Conservation (phyloP, 2,329 filamentous ascomycete genomes). For the Trichoderma brevicompactum region DNA sequence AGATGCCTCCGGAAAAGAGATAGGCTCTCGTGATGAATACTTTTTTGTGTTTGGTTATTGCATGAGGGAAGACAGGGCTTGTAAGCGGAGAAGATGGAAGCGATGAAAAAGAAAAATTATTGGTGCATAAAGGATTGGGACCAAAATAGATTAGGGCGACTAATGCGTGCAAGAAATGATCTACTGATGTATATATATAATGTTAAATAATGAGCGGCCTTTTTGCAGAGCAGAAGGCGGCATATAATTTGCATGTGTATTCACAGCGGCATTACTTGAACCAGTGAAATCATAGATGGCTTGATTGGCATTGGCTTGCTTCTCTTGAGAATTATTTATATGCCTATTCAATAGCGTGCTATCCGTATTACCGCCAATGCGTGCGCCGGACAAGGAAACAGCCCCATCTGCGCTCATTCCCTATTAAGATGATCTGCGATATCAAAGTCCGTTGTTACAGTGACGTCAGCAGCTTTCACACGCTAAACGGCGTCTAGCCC, state of each 20-base stretch:
- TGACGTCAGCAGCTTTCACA: conserved; percentile 29
- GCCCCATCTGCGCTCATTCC: too few relatives aligned
- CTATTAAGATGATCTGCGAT: background rate
- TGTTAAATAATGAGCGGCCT: background rate
- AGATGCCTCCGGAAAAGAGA: conserved; percentile 49
- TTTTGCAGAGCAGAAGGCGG: background rate
- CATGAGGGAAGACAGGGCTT: background rate
- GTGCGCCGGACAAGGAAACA: too few relatives aligned
- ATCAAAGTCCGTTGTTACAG: background rate
- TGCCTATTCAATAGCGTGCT: too few relatives aligned
- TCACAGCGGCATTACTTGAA: too few relatives aligned
- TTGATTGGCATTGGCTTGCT: too few relatives aligned
- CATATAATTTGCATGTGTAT: too few relatives aligned
- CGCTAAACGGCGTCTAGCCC: background rate
- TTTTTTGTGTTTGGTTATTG: background rate
- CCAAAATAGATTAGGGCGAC: conserved; percentile 1
- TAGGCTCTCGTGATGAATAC: background rate
- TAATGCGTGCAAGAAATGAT: background rate
- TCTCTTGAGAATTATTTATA: too few relatives aligned
- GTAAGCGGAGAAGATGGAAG: background rate
- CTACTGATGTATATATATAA: background rate
- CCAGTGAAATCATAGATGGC: too few relatives aligned
- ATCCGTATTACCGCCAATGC: too few relatives aligned
- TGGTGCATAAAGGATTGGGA: conserved; percentile 1
- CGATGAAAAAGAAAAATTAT: background rate